phyloP scores from a whole-genome alignment of 2,329 filamentous ascomycete species.

The Aspergillus awamori region DNA sequence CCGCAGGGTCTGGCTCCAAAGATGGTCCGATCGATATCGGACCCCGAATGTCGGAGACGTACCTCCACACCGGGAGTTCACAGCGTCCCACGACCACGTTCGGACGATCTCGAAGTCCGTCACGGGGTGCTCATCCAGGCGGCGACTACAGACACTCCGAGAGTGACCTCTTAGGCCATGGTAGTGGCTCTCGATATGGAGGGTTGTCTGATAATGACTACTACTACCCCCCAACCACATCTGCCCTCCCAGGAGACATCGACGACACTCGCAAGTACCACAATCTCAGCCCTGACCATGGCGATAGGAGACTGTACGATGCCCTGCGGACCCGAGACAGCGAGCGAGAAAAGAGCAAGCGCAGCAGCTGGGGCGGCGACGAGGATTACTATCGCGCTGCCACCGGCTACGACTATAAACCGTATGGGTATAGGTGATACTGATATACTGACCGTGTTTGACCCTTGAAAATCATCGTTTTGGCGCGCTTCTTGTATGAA shows the following conservation, averaged over 20 bases:
- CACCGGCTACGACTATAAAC: conserved; percentile 35
- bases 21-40: conserved; percentile 56
- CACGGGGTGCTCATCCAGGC: conserved; percentile 27
- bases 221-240: conserved; percentile 29
- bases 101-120: conserved; percentile 36
- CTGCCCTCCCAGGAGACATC: conserved; percentile 27
- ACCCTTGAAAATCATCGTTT: not conserved
- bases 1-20: conserved; percentile 56
- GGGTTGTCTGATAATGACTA: conserved; percentile 27
- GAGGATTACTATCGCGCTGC: conserved; percentile 46
- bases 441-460: not conserved
- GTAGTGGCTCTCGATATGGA: conserved; percentile 25
- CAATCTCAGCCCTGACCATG: conserved; percentile 29
- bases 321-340: conserved; percentile 32
- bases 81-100: conserved; percentile 17
- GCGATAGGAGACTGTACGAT: conserved; percentile 31
- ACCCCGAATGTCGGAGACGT: conserved; percentile 62
- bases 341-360: conserved; percentile 33
- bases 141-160: conserved; percentile 42
- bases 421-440: conserved; percentile 28
- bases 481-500: not conserved
- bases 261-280: conserved; percentile 33
- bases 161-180: conserved; percentile 33
- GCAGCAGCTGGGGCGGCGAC: conserved; percentile 34
- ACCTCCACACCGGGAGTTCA: conserved; percentile 22